Conservation (phyloP, 1,139 yeast species). For the Zygosaccharomyces sapae region DNA sequence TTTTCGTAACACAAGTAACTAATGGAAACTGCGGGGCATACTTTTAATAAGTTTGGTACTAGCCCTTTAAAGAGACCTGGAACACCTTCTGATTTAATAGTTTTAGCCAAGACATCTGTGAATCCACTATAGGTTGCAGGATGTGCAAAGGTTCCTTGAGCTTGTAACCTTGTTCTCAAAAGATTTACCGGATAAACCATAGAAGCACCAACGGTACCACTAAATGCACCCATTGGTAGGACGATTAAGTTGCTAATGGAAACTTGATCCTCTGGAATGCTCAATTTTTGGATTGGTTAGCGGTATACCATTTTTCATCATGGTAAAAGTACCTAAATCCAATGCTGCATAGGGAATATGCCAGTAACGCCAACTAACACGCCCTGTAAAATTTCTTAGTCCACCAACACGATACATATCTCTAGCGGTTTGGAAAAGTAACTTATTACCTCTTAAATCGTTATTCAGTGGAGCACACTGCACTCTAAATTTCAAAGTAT, state of each 20-base stretch:
- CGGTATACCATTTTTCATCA: constrained; percentile 74
- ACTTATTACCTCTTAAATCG: constrained; percentile 53
- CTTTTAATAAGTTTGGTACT: constrained; percentile 91
- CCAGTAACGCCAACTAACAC: constrained; percentile 84
- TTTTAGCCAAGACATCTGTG: constrained; percentile 69
- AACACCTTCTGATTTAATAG: constrained; percentile 78
- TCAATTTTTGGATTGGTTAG: constrained; percentile 53
- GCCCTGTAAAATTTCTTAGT: constrained; percentile 74
- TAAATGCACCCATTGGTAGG: constrained; percentile 83
- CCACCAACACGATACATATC: constrained; percentile 84
- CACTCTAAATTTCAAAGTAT: constrained; percentile 80
- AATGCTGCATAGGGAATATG: constrained; percentile 97
- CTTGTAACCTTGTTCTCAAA: constrained; percentile 87
- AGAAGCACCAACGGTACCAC: constrained; percentile 95
- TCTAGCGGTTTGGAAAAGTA: constrained; percentile 63
- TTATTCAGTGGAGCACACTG: constrained; percentile 72
- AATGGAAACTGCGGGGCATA: constrained; percentile 95
- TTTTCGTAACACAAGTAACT: constrained; percentile 93
- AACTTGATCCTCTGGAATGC: constrained; percentile 59
- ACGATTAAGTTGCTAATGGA: constrained; percentile 75
- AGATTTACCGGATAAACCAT: constrained; percentile 89
- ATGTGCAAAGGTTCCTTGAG: constrained; percentile 96
- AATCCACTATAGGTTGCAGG: constrained; percentile 85
- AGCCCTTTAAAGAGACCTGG: constrained; percentile 89
- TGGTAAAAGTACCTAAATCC: constrained; percentile 88